Evolutionary conservation across 163 green algal species (phyloP), one percentile per base, ranked within the genome.

Genomic region (Coccomyxa subellipsoidea): DNA sequence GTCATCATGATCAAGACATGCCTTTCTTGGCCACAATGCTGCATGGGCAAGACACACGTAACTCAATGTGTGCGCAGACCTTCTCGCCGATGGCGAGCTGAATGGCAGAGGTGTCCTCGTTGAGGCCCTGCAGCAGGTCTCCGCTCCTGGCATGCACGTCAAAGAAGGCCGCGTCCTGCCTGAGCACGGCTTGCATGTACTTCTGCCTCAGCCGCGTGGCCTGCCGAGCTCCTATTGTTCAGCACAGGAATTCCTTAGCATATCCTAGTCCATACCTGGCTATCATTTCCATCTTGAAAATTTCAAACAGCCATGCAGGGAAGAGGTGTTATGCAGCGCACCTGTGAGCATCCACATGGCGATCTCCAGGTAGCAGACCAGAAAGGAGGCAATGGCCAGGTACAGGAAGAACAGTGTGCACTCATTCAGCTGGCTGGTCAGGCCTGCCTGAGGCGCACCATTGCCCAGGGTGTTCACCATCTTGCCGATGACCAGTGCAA

Each of bases 81-180:
- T 96, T 96, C 54, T 97, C 94, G 25, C 88, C 90, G 38, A 97
- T 89, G 10, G 84, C 85, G 29, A 25, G 29, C 83, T 93, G 72
- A 21, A 83, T 34, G 27, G 77, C 77, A 27, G 12, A 39, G 79
- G 83, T 93, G 88, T 98, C 94, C 76, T 96, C 94, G 69, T 95
- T 96, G 35, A 98, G 83, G 0, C 91, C 91, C 75, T 95, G 79
- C 66, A 91, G 69, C 66, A 90, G 72, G 38, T 78, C 76, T 83
- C 92, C 92, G 59, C 86, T 90, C 4, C 77, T 94, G n/a, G 89
- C 87, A 2, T 91, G 77, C 2, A 84, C 87, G 76, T 97, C 94
- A 81, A 94, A 97, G 84, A 91, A 96, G 0, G 83, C 83, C 1
- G 95, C 86, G 32, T 97, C 92, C 88, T 95, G 92, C 66, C 81